phyloP scores from a whole-genome alignment of 306 rosid species.

The Malus sieversii region DNA sequence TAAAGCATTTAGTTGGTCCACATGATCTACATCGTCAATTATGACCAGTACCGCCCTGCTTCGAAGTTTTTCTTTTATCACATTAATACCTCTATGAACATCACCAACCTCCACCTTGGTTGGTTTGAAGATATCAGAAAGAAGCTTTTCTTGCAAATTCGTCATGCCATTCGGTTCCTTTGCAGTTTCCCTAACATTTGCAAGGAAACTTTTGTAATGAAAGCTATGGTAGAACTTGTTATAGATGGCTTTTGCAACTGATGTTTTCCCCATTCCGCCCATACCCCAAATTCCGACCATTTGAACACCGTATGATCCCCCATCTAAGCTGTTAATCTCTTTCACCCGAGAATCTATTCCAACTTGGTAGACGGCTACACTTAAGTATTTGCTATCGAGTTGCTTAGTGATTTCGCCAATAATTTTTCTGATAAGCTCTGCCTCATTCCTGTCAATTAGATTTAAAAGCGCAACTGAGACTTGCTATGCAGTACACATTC shows the following conservation, averaged over 20 bases:
- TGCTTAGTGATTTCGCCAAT: neutral
- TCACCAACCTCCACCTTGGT: neutral
- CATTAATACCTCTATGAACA: neutral
- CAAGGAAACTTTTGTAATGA: conserved; percentile 4
- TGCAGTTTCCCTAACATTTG: conserved; percentile 7
- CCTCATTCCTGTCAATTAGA: neutral
- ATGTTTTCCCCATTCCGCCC: conserved; percentile 27
- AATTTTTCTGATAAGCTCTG: neutral
- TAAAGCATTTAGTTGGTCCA: conserved; percentile 3
- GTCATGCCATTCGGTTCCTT: neutral
- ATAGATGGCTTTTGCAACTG: conserved; percentile 18
- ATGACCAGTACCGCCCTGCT: neutral
- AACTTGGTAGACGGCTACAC: neutral
- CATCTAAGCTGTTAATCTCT: neutral
- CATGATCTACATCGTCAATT: conserved; percentile 5
- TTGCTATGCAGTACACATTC: neutral
- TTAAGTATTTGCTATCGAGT: neutral
- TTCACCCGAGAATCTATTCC: neutral
- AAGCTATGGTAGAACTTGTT: conserved; percentile 2
- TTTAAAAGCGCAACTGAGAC: neutral
- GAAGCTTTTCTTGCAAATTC: conserved; percentile 19
- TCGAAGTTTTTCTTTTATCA: neutral
- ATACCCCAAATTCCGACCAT: conserved; percentile 12
- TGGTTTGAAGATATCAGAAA: neutral
- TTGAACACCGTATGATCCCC: neutral